These are phyloP conservation scores for Pythium apleroticum DNA, from an alignment of 352 stramenopile genomes.

Conservation along the genomic window DNA sequence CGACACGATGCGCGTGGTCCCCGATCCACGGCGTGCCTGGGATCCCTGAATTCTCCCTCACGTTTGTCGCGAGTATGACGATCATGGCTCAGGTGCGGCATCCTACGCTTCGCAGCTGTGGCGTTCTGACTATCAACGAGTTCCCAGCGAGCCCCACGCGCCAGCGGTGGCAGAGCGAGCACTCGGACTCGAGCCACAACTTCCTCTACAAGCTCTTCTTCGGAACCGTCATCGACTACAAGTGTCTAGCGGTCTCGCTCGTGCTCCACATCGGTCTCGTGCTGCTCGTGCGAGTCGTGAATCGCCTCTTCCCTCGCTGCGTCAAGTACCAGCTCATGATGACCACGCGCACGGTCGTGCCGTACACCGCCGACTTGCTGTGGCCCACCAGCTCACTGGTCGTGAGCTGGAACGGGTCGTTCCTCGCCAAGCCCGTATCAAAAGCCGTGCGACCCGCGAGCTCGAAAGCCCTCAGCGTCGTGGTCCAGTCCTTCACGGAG, in stretches of 20 bases:
- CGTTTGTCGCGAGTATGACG: conserved; percentile 31
- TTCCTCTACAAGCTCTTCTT: conserved; percentile 4
- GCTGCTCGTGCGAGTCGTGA: neutral
- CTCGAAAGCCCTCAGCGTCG: neutral
- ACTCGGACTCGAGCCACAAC: neutral
- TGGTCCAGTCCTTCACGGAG: neutral
- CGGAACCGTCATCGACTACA: neutral
- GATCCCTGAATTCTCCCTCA: conserved; percentile 35
- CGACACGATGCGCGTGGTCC: conserved; percentile 6
- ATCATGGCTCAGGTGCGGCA: conserved; percentile 26
- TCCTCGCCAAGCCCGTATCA: conserved; percentile 4
- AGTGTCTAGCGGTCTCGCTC: neutral
- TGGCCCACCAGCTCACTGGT: conserved; percentile 20
- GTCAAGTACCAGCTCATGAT: conserved; percentile 8
- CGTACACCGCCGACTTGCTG: conserved; percentile 14
- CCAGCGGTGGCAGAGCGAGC: neutral
- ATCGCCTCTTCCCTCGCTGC: neutral
- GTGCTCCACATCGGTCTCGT: neutral
- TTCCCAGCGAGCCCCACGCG: neutral
- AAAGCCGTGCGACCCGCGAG: neutral
- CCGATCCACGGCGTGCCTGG: conserved; percentile 7
- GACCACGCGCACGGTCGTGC: conserved; percentile 16
- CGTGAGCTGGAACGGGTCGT: conserved; percentile 22
- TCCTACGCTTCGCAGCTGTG: neutral
- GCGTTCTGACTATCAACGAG: neutral